Base-by-base conservation (phyloP, 2,329 filamentous ascomycete species). In the Thermothelomyces thermophilus region DNA sequence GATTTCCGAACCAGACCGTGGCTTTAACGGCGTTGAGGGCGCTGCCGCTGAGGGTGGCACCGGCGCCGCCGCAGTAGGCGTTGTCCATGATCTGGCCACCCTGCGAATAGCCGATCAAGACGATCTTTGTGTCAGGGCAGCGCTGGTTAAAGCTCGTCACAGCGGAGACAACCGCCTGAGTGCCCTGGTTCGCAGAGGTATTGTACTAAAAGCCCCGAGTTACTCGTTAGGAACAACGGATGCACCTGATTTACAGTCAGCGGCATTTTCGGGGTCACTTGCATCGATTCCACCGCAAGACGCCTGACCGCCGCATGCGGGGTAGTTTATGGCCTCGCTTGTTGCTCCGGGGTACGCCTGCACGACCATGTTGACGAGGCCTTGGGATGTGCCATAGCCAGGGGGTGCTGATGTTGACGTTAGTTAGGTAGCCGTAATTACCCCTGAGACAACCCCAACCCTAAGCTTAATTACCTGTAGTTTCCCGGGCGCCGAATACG, bases 41-140 rank as follows among this genome's bases (percentile, higher is more conserved):
- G 5, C 67, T 69, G 0, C 71, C 67, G 2, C 68, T 69, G 4
- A 78, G 63, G 2, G 67, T 52, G 71, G 70, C 22, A 24, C 77
- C 75, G 0, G 70, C 72, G 28, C 80, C 80, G n/a, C 80, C 80
- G 53, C 80, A 84, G 39, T 83, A 63, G 2, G 79, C 79, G 55
- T 80, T 79, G 57, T 84, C 79, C 66, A 81, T 76, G 58, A 84
- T 82, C 59, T 84, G 77, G 3, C 75, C 78, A 14, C 80, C 80
- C 73, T 82, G 79, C 1, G 77, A 82, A 64, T 83, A 84, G 3
- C 81, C 80, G 17, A 83, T 73, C 9, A 83, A 63, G 1, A 83
- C 76, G 22, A 84, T 69, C 61, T 81, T 68, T 4, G 78, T 76
- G 50, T 68, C 62, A 0, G 81, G 80, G 58, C 80, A 84, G 48